Base-by-base conservation (phyloP, 331 rosid genomes). In the Malus hybrid region DNA sequence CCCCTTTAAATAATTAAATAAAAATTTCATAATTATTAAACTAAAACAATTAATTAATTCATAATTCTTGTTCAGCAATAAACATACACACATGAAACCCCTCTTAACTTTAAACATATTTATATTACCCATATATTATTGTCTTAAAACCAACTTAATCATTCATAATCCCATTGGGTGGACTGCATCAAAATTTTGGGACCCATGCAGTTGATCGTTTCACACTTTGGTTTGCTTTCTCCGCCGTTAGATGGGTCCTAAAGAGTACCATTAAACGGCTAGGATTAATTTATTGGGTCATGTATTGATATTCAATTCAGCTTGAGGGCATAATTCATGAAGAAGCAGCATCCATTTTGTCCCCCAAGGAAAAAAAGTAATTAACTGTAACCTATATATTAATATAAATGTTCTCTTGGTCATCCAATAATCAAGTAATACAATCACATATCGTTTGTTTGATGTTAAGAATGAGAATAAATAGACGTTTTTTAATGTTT, bases 201-300 rank as follows among this genome's bases (percentile, higher is more conserved):
- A 79, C 88, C 92, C 91, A 33, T 63, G 62, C 50, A 81, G 15
- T 80, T 74, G 75, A 72, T 72, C 76, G 68, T 77, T 81, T 70
- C 66, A 3, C 56, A 60, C 36, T 72, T 33, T 60, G 71, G 72
- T 72, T 72, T 75, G 46, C 84, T 78, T 70, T 85, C 81, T 79
- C 77, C 84, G 88, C 85, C 87, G 78, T 86, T 82, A 59, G 92
- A 87, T 87, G 90, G 89, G 86, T 80, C 84, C 80, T 55, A 55
- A 72, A 72, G 72, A 34, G 82, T 82, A 80, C 87, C 76, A 74
- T 78, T 63, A 68, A 80, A 80, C 85, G 89, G 77, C 80, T 65
- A 2, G 60, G 92, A 82, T 83, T 79, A 79, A 73, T 73, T 50
- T 68, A 77, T 69, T 68, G 77, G 74, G 50, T 65, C 67, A 62